These are phyloP conservation scores for Eremothecium gossypii DNA, from an alignment of 1,139 yeast genomes.

Conservation along the genomic window DNA sequence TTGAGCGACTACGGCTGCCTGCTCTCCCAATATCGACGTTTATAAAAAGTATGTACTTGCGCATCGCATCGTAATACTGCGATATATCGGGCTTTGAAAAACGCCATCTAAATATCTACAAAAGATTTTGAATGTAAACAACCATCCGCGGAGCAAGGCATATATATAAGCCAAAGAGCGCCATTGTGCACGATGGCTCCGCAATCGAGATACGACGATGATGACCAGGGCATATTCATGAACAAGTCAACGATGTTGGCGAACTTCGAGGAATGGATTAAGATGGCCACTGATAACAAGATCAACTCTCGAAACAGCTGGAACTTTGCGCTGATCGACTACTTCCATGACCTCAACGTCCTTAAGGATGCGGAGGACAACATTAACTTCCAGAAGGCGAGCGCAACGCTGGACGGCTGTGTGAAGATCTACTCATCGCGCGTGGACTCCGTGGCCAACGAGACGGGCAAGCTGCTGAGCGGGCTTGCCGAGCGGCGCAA, in stretches of 20 bases:
- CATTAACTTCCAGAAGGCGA: constrained; percentile 62
- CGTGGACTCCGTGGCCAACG: constrained; percentile 86
- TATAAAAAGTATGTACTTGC: no score
- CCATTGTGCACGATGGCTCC: constrained; percentile 12
- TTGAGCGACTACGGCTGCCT: no score
- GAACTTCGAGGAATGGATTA: constrained; percentile 87
- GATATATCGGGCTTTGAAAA: no score
- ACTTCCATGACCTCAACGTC: constrained; percentile 38
- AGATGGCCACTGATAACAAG: constrained; percentile 79
- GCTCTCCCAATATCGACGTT: no score
- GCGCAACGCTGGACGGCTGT: constrained; percentile 78
- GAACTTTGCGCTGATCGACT: constrained; percentile 85
- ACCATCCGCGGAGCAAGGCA: no score
- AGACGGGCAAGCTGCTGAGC: constrained; percentile 76
- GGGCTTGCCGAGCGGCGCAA: constrained; percentile 41
- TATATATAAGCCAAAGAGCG: no score
- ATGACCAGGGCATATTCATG: constrained; percentile 25
- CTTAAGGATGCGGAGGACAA: constrained; percentile 29
- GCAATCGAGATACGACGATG: constrained; percentile 19
- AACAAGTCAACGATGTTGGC: constrained; percentile 40
- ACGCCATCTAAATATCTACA: no score
- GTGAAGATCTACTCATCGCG: constrained; percentile 77
- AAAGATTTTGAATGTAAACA: no score
- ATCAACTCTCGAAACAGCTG: constrained; percentile 59
- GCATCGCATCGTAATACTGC: no score